A percentile compares a stretch with the other conserved stretches of the same genome.
Evolutionary conservation across 2,329 filamentous ascomycete species (phyloP).

Genomic region (Aspergillus sp.): DNA sequence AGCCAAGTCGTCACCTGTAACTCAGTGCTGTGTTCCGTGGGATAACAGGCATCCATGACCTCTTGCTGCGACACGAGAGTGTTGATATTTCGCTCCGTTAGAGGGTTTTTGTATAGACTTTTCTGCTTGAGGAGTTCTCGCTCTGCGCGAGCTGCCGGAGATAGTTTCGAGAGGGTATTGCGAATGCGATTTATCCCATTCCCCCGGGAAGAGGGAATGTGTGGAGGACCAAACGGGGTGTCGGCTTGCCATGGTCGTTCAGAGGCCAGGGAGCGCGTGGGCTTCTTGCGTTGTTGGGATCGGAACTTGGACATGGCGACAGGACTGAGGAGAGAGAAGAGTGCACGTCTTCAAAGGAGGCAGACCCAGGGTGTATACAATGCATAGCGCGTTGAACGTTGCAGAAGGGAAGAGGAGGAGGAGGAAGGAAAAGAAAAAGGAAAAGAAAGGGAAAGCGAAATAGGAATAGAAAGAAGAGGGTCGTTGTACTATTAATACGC

Average conservation of each 20-base stretch:
- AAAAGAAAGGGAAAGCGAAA: not conserved
- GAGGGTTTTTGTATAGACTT: constrained; percentile 26
- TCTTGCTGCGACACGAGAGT: constrained; percentile 27
- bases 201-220: constrained; percentile 17
- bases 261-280: constrained; percentile 16
- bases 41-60: constrained; percentile 47
- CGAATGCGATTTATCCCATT: constrained; percentile 28
- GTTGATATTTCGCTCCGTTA: constrained; percentile 31
- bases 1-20: constrained; percentile 69
- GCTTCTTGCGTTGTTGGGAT: constrained; percentile 15
- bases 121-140: constrained; percentile 28
- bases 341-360: too few species aligned
- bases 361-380: too few species aligned
- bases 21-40: constrained; percentile 50
- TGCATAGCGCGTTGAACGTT: too few species aligned
- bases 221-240: constrained; percentile 25
- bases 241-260: constrained; percentile 25
- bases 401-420: not conserved
- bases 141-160: constrained; percentile 27
- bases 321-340: not conserved
- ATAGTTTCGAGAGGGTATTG: constrained; percentile 26
- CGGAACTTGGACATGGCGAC: constrained; percentile 11
- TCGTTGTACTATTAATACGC: too few species aligned
- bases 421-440: not conserved
- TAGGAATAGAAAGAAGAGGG: not conserved